Evolutionary conservation across 2,329 filamentous ascomycete genomes (phyloP).

Genomic region (Hypoxylon sp.): DNA sequence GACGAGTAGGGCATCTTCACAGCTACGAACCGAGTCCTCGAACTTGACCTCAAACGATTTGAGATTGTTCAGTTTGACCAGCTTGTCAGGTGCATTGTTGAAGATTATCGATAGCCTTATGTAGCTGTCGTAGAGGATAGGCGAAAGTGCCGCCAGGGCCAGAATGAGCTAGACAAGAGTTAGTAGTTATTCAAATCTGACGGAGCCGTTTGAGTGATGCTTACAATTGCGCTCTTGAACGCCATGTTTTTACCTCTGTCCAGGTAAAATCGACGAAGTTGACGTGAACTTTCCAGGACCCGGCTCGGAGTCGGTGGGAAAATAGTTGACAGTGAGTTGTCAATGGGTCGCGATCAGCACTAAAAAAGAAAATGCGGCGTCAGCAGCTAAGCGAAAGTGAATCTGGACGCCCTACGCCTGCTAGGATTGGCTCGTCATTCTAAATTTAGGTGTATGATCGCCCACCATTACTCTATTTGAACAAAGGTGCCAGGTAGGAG

Average conservation of each 20-base stretch:
- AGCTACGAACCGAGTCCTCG: constrained; percentile 55
- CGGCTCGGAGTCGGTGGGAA: neutral
- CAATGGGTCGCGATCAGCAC: constrained; percentile 5
- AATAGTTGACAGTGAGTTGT: neutral
- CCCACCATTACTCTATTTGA: neutral
- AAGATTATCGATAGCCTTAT: constrained; percentile 15
- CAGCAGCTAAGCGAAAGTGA: constrained; percentile 14
- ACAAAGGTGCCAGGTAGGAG: no score
- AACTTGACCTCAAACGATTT: constrained; percentile 54
- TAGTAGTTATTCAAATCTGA: no score
- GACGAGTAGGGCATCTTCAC: constrained; percentile 58
- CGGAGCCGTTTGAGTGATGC: neutral
- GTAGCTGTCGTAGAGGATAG: constrained; percentile 22
- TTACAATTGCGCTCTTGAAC: constrained; percentile 25
- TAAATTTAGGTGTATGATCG: neutral
- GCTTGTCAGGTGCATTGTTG: constrained; percentile 51
- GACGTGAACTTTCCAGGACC: neutral
- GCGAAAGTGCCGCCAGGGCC: constrained; percentile 26
- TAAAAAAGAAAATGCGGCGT: constrained; percentile 11
- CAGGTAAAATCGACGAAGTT: neutral
- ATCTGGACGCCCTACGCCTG: neutral
- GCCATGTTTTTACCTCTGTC: constrained; percentile 18
- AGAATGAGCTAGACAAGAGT: constrained; percentile 22
- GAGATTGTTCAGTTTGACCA: constrained; percentile 50
- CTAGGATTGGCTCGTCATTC: neutral